Evolutionary conservation across 139 green algal species (phyloP).

Genomic region (Ulvella scutata): DNA sequence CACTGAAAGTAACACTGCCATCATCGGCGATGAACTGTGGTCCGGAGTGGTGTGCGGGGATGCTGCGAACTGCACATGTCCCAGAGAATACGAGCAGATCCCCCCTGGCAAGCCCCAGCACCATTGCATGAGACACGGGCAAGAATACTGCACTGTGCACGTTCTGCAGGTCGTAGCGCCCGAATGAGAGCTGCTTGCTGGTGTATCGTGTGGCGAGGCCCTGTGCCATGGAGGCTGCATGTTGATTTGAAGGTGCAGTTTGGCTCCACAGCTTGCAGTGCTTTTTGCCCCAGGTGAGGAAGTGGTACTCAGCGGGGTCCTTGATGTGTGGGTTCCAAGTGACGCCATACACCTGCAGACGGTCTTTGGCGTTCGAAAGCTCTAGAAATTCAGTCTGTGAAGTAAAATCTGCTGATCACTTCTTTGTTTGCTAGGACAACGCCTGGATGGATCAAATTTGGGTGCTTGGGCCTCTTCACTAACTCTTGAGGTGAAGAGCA

Average conservation of each 20-base stretch:
- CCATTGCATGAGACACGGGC: conserved; percentile 18
- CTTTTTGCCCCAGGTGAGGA: conserved; percentile 44
- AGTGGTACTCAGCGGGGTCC: conserved; percentile 10
- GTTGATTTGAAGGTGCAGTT: neutral
- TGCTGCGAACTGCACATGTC: conserved; percentile 15
- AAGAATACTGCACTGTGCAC: conserved; percentile 32
- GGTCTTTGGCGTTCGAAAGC: neutral
- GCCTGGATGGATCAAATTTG: too few relatives aligned
- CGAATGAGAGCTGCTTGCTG: conserved; percentile 27
- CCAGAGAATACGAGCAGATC: conserved; percentile 37
- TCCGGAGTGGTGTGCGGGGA: conserved; percentile 28
- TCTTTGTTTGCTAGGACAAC: too few relatives aligned
- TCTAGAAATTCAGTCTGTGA: neutral
- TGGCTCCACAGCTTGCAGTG: conserved; percentile 35
- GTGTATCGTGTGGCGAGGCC: too few relatives aligned
- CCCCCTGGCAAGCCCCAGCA: conserved; percentile 35
- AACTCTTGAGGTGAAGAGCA: too few relatives aligned
- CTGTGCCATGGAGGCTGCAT: neutral
- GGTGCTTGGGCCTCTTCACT: too few relatives aligned
- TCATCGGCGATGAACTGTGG: conserved; percentile 24
- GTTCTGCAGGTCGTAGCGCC: conserved; percentile 36
- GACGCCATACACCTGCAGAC: conserved; percentile 42
- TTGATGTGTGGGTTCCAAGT: conserved; percentile 37
- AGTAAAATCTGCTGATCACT: too few relatives aligned
- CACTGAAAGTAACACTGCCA: conserved; percentile 23